Evolutionary conservation across 192 early-diverging fungal genomes (phyloP).

Genomic region (Gamsiella multidivaricata): DNA sequence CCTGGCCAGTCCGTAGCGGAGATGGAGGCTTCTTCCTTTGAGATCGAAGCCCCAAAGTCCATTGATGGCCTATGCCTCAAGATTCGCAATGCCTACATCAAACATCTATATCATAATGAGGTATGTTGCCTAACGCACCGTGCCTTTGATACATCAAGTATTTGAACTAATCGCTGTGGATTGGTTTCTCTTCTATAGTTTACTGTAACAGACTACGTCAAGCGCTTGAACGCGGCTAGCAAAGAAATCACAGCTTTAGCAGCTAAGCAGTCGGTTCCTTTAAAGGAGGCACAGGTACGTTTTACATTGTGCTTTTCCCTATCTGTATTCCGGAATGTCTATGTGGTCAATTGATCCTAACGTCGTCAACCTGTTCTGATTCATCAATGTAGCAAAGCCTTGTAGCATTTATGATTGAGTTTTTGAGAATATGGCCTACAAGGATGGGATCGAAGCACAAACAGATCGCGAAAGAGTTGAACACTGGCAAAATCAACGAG

Average conservation of each 20-base stretch:
- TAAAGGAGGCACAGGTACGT: constrained; percentile 42
- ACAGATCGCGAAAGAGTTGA: constrained; percentile 38
- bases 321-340: too few relatives aligned
- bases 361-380: too few relatives aligned
- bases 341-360: too few relatives aligned
- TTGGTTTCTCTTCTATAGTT: neutral
- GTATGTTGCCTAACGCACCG: neutral
- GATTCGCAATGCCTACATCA: constrained; percentile 27
- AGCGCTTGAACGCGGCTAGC: constrained; percentile 36
- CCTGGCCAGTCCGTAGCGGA: constrained; percentile 20
- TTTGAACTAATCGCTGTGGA: neutral
- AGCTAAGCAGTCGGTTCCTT: constrained; percentile 25
- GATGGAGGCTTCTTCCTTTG: neutral
- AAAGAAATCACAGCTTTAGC: constrained; percentile 46
- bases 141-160: neutral
- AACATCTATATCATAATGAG: constrained; percentile 30
- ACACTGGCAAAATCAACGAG: constrained; percentile 14
- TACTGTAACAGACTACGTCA: constrained; percentile 37
- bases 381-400: constrained; percentile 30
- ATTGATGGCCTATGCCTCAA: constrained; percentile 36
- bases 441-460: constrained; percentile 39
- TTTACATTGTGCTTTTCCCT: too few relatives aligned
- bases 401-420: constrained; percentile 49
- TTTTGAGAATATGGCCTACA: constrained; percentile 47
- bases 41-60: neutral